Percentiles rank a stretch among this genome's conserved stretches.
These are phyloP conservation scores for Zoysia pacifica DNA, from an alignment of 176 grass and related monocot species.

Conservation along the genomic window DNA sequence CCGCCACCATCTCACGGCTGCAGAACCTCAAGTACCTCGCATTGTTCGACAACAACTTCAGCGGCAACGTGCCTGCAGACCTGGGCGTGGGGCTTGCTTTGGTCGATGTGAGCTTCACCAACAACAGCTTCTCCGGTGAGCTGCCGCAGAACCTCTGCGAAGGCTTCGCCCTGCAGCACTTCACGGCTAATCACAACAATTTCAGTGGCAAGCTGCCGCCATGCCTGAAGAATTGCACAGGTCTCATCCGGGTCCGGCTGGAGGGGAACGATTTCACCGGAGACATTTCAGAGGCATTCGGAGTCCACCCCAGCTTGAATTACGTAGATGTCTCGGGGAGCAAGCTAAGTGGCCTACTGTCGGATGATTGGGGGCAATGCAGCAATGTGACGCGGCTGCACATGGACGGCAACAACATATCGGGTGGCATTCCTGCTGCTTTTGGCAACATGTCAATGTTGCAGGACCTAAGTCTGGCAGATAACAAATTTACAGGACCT, in stretches of 20 bases:
- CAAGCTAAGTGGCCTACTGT: constrained; percentile 65
- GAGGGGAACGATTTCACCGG: constrained; percentile 70
- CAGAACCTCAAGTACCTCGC: constrained; percentile 34
- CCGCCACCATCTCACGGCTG: constrained; percentile 42
- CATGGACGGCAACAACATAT: constrained; percentile 60
- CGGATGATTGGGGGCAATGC: constrained; percentile 70
- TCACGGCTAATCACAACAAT: constrained; percentile 58
- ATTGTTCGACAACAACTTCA: constrained; percentile 63
- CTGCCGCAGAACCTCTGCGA: constrained; percentile 52
- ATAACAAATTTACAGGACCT: constrained; percentile 52
- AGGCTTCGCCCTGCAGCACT: constrained; percentile 32
- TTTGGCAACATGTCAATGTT: constrained; percentile 60
- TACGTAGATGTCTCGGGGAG: constrained; percentile 70
- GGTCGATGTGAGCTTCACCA: constrained; percentile 40
- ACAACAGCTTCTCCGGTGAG: constrained; percentile 73
- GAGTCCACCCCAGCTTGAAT: constrained; percentile 51
- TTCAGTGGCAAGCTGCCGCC: constrained; percentile 63
- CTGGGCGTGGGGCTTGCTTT: constrained; percentile 51
- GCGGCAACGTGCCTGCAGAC: constrained; percentile 53
- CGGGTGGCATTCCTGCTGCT: constrained; percentile 53
- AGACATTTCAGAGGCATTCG: constrained; percentile 73
- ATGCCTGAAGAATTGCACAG: constrained; percentile 67
- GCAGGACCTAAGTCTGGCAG: constrained; percentile 62
- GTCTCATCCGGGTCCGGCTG: constrained; percentile 48
- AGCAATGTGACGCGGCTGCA: constrained; percentile 49